Evolutionary conservation across 2,329 filamentous ascomycete species (phyloP).

Genomic region (Colletotrichum agaves): DNA sequence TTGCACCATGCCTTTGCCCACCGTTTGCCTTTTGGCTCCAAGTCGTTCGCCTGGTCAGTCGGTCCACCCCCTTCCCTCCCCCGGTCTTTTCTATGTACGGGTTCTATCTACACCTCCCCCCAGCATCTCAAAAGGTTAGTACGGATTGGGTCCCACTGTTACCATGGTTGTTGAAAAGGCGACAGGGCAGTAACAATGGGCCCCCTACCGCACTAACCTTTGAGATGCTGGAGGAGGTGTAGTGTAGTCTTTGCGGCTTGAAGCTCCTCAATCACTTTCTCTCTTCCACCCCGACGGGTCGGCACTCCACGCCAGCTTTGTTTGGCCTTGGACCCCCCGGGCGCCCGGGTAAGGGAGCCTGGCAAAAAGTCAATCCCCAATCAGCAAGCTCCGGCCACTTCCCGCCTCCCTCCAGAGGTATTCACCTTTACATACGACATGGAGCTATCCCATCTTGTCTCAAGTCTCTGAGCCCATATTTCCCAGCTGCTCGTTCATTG

Average conservation of each 20-base stretch:
- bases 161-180: no score
- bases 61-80: constrained; percentile 10
- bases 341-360: constrained; percentile 30
- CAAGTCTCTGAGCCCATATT: constrained; percentile 31
- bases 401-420: constrained; percentile 31
- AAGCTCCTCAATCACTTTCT: constrained; percentile 36
- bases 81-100: constrained; percentile 16
- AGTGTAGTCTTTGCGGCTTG: constrained; percentile 32
- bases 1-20: constrained; percentile 34
- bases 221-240: no score
- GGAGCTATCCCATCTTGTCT: constrained; percentile 29
- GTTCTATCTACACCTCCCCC: no score
- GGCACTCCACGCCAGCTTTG: constrained; percentile 37
- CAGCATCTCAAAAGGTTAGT: no score
- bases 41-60: constrained; percentile 26
- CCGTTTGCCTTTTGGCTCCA: constrained; percentile 31
- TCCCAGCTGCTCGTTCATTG: constrained; percentile 31
- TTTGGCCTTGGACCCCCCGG: constrained; percentile 28
- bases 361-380: constrained; percentile 22
- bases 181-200: no score
- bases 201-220: no score
- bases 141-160: no score
- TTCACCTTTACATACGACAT: constrained; percentile 28
- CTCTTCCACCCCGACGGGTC: constrained; percentile 37
- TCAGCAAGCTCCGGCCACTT: constrained; percentile 32